Evolutionary conservation across 2,329 filamentous ascomycete genomes (phyloP).

Genomic region (Akanthomyces muscarius): DNA sequence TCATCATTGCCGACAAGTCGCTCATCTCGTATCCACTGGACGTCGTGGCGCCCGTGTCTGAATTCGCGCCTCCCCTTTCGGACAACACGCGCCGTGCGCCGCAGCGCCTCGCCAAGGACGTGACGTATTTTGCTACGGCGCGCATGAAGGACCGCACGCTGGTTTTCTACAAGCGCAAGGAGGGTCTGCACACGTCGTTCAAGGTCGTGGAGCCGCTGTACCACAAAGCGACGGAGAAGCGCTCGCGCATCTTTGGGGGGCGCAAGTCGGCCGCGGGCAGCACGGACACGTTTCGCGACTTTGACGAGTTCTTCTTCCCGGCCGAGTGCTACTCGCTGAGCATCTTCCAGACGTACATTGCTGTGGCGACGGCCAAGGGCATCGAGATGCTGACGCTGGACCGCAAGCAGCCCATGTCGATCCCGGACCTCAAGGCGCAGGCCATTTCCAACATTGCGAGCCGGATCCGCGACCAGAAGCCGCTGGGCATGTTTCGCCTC

Average conservation of each 20-base stretch:
- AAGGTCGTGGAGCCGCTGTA: slow-evolving; percentile 95
- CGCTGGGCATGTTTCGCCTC: slow-evolving; percentile 93
- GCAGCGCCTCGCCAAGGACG: slow-evolving; percentile 86
- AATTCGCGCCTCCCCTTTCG: slow-evolving; percentile 56
- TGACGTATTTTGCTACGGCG: slow-evolving; percentile 93
- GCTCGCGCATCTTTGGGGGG: slow-evolving; percentile 60
- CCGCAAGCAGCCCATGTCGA: slow-evolving; percentile 92
- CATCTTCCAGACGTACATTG: slow-evolving; percentile 90
- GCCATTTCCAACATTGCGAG: slow-evolving; percentile 80
- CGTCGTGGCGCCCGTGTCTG: slow-evolving; percentile 64
- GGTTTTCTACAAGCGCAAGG: slow-evolving; percentile 95
- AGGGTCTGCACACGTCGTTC: slow-evolving; percentile 88
- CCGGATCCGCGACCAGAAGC: slow-evolving; percentile 76
- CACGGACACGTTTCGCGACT: slow-evolving; percentile 96
- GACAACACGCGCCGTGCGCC: slow-evolving; percentile 82
- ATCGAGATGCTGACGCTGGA: slow-evolving; percentile 96
- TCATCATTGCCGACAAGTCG: slow-evolving; percentile 86
- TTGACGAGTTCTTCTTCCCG: slow-evolving; percentile 97
- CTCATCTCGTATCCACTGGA: slow-evolving; percentile 93
- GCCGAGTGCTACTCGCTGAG: slow-evolving; percentile 94
- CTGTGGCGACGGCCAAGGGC: slow-evolving; percentile 84
- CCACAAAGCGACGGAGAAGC: slow-evolving; percentile 85
- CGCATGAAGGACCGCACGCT: slow-evolving; percentile 95
- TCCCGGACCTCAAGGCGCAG: slow-evolving; percentile 77
- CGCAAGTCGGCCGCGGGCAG: slow-evolving; percentile 60